Evolutionary conservation across 2,329 filamentous ascomycete genomes (phyloP).

Genomic region (Xylaria sp.): DNA sequence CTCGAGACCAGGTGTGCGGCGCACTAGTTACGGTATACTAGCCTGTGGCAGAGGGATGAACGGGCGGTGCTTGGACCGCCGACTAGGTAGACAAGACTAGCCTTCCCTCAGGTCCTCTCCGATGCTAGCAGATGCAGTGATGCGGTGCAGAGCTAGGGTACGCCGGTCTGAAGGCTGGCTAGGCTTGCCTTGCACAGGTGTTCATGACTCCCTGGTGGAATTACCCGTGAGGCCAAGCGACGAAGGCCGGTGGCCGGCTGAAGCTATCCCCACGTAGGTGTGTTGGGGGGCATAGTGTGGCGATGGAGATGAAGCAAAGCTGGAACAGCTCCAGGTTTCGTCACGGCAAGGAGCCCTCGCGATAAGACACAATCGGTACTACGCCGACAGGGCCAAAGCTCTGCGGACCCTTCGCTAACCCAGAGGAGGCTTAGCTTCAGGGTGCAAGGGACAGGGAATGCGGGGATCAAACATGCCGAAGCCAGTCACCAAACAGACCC

Average conservation of each 20-base stretch:
- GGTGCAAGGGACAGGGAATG: slow-evolving; percentile 27
- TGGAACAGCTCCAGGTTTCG: slow-evolving; percentile 62
- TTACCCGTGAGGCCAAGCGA: background rate
- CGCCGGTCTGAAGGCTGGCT: slow-evolving; percentile 14
- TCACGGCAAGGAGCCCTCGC: slow-evolving; percentile 43
- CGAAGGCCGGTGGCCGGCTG: slow-evolving; percentile 13
- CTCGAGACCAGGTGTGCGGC: slow-evolving; percentile 14
- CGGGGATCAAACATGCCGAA: slow-evolving; percentile 43
- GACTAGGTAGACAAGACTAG: background rate
- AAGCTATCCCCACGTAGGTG: slow-evolving; percentile 24
- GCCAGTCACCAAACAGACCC: slow-evolving; percentile 33
- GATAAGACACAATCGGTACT: slow-evolving; percentile 43
- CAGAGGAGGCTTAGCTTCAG: slow-evolving; percentile 41
- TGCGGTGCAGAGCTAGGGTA: background rate
- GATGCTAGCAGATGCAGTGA: background rate
- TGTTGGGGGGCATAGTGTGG: slow-evolving; percentile 41
- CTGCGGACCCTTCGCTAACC: slow-evolving; percentile 30
- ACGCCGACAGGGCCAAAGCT: slow-evolving; percentile 37
- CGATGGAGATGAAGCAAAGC: slow-evolving; percentile 57
- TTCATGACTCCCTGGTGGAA: background rate
- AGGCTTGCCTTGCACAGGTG: slow-evolving; percentile 8
- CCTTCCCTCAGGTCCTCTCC: background rate
- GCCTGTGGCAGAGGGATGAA: background rate
- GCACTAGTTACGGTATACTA: background rate
- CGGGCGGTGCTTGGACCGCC: slow-evolving; percentile 23